Percentiles rank a stretch among this genome's conserved stretches.
Evolutionary conservation across 306 rosid species (phyloP).

Genomic region (Begonia masoniana): DNA sequence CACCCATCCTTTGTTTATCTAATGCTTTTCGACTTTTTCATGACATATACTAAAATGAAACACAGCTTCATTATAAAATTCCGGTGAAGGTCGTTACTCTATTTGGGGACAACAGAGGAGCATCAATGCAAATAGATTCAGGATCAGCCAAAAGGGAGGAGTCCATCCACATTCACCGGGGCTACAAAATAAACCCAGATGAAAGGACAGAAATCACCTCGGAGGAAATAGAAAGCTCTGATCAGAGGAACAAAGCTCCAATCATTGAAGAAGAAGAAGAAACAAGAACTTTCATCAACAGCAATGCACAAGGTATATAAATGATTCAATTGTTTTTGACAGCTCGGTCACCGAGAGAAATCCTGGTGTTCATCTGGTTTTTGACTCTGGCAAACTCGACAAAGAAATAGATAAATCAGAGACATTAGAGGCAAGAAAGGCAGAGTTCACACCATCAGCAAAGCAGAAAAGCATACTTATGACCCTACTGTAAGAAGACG

Average conservation of each 20-base stretch:
- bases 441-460: slow-evolving; percentile 17
- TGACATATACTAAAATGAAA: too few species aligned
- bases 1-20: too few species aligned
- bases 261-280: slow-evolving; percentile 5
- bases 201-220: slow-evolving; percentile 26
- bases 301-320: slow-evolving; percentile 62
- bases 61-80: slow-evolving; percentile 7
- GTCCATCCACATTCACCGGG: slow-evolving; percentile 38
- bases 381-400: slow-evolving; percentile 7
- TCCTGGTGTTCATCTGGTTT: slow-evolving; percentile 44
- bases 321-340: slow-evolving; percentile 48
- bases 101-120: slow-evolving; percentile 77
- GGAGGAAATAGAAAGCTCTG: slow-evolving; percentile 30
- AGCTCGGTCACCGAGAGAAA: slow-evolving; percentile 43
- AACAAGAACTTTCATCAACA: slow-evolving; percentile 35
- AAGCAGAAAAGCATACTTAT: slow-evolving; percentile 25
- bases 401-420: slow-evolving; percentile 7
- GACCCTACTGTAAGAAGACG: slow-evolving; percentile 37
- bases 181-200: slow-evolving; percentile 31
- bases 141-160: slow-evolving; percentile 33
- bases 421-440: slow-evolving; percentile 19
- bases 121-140: slow-evolving; percentile 40
- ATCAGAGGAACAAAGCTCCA: slow-evolving; percentile 5
- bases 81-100: slow-evolving; percentile 40
- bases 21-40: too few species aligned